Evolutionary conservation across 805 yeast species (phyloP).

Genomic region (Saccharomycopsis fodiens): DNA sequence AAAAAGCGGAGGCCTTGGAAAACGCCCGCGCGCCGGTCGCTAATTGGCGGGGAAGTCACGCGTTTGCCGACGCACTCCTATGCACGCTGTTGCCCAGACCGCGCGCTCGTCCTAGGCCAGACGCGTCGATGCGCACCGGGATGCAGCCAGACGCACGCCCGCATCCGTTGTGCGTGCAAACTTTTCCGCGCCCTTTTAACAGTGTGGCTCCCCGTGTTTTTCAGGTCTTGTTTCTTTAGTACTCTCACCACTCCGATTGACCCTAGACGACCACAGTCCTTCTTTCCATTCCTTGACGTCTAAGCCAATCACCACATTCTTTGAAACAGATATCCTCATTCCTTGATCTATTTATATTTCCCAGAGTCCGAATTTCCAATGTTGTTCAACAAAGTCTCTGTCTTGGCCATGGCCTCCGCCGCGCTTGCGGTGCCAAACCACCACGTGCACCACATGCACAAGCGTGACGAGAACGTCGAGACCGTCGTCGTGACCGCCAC

Average conservation of each 20-base stretch:
- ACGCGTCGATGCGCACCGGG: too few relatives aligned
- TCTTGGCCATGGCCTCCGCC: slow-evolving; percentile 21
- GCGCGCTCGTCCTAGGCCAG: too few relatives aligned
- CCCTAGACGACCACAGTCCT: slow-evolving; percentile 28
- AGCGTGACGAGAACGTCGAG: slow-evolving; percentile 27
- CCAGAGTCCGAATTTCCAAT: not conserved
- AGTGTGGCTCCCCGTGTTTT: slow-evolving; percentile 26
- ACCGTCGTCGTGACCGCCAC: slow-evolving; percentile 48
- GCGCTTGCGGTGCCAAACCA: slow-evolving; percentile 29
- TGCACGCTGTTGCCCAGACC: too few relatives aligned
- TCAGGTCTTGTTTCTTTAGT: slow-evolving; percentile 24
- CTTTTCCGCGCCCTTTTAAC: slow-evolving; percentile 25
- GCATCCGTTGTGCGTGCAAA: slow-evolving; percentile 17
- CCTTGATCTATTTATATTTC: slow-evolving; percentile 26
- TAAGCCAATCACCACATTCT: slow-evolving; percentile 72
- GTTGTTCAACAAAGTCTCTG: not conserved
- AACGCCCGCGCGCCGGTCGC: too few relatives aligned
- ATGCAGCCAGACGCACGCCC: not conserved
- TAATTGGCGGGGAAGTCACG: too few relatives aligned
- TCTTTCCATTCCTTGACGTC: slow-evolving; percentile 37
- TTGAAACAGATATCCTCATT: not conserved
- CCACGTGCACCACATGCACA: slow-evolving; percentile 22
- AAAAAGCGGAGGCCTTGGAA: too few relatives aligned
- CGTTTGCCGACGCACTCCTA: too few relatives aligned
- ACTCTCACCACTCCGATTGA: slow-evolving; percentile 25